Percentiles rank a stretch among this genome's conserved stretches.
These are phyloP conservation scores for Fusarium dlaminii DNA, from an alignment of 2,329 filamentous ascomycete species.

Conservation along the genomic window DNA sequence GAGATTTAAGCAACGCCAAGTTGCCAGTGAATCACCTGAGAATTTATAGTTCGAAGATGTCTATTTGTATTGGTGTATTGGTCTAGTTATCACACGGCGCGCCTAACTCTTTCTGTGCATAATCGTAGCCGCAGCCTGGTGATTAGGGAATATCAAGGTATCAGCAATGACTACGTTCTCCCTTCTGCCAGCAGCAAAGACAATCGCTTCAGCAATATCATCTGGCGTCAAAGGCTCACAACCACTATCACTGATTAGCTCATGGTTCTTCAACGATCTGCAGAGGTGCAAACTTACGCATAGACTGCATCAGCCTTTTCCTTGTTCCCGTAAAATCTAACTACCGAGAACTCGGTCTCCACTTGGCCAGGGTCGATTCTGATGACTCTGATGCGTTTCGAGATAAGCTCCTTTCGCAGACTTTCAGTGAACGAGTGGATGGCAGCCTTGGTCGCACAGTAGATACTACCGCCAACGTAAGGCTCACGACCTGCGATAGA, in stretches of 20 bases:
- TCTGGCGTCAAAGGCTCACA: constrained; percentile 86
- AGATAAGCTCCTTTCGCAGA: constrained; percentile 82
- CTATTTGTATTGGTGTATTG: background rate
- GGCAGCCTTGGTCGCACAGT: constrained; percentile 91
- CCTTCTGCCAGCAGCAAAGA: constrained; percentile 82
- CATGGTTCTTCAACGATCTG: background rate
- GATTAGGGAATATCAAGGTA: constrained; percentile 85
- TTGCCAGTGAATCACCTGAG: fast-evolving
- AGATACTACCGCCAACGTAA: constrained; percentile 86
- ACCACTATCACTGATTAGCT: constrained; percentile 57
- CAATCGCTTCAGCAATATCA: constrained; percentile 89
- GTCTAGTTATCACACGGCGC: fast-evolving
- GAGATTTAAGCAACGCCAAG: background rate
- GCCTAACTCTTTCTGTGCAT: constrained; percentile 44
- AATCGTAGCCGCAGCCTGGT: constrained; percentile 63
- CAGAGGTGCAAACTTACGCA: constrained; percentile 61
- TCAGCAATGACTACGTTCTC: constrained; percentile 94
- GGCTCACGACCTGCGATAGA: constrained; percentile 90
- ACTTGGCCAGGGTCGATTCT: constrained; percentile 92
- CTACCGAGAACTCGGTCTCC: constrained; percentile 92
- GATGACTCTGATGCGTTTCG: constrained; percentile 82
- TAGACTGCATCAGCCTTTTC: constrained; percentile 90
- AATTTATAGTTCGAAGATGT: background rate
- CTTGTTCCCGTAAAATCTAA: constrained; percentile 88
- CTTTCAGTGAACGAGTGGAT: constrained; percentile 85